These are phyloP conservation scores for Aspergillus sparsus DNA, from an alignment of 495 filamentous ascomycete genomes.

Conservation along the genomic window DNA sequence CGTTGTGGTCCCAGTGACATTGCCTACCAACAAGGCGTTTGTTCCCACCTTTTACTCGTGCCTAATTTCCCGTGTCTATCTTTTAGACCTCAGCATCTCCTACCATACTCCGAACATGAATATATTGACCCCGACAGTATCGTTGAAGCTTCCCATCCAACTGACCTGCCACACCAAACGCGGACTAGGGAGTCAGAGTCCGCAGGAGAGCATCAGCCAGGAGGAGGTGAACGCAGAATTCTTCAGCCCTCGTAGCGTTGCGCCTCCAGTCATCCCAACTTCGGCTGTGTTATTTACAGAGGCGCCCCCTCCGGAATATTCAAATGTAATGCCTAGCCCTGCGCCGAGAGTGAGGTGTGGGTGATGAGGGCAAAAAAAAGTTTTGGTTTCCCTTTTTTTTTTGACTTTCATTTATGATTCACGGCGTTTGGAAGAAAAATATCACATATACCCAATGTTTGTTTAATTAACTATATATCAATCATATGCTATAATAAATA, in stretches of 20 bases:
- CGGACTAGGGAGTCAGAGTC: conserved; percentile 9
- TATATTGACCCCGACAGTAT: conserved; percentile 55
- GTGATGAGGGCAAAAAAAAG: conserved; percentile 5
- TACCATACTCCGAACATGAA: conserved; percentile 60
- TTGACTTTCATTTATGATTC: background rate
- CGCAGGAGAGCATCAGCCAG: conserved; percentile 34
- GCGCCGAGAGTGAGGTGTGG: background rate
- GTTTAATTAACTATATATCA: background rate
- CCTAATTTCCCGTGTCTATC: conserved; percentile 76
- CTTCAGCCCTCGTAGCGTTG: conserved; percentile 41
- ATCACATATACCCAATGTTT: background rate
- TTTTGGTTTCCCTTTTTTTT: conserved; percentile 1
- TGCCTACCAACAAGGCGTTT: conserved; percentile 71
- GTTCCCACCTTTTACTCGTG: conserved; percentile 90
- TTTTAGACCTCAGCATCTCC: conserved; percentile 66
- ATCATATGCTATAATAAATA: background rate
- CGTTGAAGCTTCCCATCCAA: conserved; percentile 76
- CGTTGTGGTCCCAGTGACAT: conserved; percentile 70
- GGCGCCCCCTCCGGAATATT: conserved; percentile 22
- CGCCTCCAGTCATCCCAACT: conserved; percentile 7
- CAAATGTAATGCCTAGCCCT: background rate
- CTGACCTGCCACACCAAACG: conserved; percentile 45
- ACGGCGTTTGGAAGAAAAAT: background rate
- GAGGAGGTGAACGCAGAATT: conserved; percentile 41
- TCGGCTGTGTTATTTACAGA: background rate